Conservation (phyloP, 768 basidiomycete genomes). For the Strobilomyces echinocephalus region DNA sequence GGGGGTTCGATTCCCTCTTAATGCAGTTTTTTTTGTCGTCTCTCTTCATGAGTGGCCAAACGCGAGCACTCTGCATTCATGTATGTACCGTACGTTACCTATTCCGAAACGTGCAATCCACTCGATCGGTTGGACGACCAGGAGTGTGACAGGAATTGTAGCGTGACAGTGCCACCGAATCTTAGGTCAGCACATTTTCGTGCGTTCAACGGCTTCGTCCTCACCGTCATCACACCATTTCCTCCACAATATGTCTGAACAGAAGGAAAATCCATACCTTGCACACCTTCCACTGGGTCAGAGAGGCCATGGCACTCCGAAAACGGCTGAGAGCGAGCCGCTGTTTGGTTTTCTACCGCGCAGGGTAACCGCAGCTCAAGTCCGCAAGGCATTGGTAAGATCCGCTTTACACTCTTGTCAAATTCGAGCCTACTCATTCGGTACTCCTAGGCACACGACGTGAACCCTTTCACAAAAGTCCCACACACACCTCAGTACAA, state of each 20-base stretch:
- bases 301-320: constrained; percentile 18
- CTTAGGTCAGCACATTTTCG: constrained; percentile 17
- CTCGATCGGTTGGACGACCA: too few relatives aligned
- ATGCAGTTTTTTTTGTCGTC: constrained; percentile 10
- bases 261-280: constrained; percentile 51
- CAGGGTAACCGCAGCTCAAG: constrained; percentile 60
- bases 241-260: not conserved
- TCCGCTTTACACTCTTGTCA: not conserved
- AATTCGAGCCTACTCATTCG: not conserved
- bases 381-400: constrained; percentile 66
- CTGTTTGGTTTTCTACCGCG: constrained; percentile 72
- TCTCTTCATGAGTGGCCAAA: too few relatives aligned
- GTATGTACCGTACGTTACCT: too few relatives aligned
- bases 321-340: constrained; percentile 44
- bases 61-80: too few relatives aligned
- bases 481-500: constrained; percentile 76
- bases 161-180: constrained; percentile 1
- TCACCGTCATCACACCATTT: not conserved
- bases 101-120: too few relatives aligned
- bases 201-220: too few relatives aligned
- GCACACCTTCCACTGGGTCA: constrained; percentile 38
- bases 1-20: constrained; percentile 72
- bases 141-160: not conserved
- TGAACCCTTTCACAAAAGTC: constrained; percentile 85
- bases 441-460: constrained; percentile 55